phyloP scores from a whole-genome alignment of 257 asterid genomes.

The Leptodermis oblonga region DNA sequence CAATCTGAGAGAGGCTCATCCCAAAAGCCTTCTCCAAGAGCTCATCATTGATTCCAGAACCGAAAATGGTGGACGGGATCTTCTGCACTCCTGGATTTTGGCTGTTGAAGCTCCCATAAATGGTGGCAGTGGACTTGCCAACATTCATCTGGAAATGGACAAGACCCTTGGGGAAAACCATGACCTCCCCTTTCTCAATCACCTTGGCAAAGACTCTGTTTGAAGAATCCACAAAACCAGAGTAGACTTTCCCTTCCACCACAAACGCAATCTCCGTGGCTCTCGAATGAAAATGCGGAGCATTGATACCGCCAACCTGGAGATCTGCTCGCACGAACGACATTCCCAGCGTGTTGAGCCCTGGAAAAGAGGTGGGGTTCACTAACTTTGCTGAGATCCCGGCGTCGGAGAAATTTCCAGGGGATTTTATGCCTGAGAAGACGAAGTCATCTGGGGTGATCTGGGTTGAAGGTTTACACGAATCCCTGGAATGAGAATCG shows the following conservation, averaged over 20 bases:
- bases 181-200: conserved; percentile 52
- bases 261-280: conserved; percentile 53
- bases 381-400: conserved; percentile 41
- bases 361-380: conserved; percentile 37
- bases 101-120: conserved; percentile 48
- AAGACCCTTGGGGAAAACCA: conserved; percentile 55
- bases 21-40: conserved; percentile 61
- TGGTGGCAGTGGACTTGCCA: conserved; percentile 38
- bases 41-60: conserved; percentile 54
- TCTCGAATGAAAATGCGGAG: conserved; percentile 53
- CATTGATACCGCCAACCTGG: conserved; percentile 48
- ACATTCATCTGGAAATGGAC: conserved; percentile 67
- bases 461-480: conserved; percentile 38
- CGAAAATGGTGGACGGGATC: conserved; percentile 47
- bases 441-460: conserved; percentile 46
- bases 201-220: conserved; percentile 46
- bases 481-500: not conserved
- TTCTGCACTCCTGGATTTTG: conserved; percentile 51
- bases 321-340: conserved; percentile 50
- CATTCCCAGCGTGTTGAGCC: conserved; percentile 58
- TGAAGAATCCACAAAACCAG: conserved; percentile 48
- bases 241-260: conserved; percentile 42
- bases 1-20: conserved; percentile 37
- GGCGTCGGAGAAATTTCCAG: conserved; percentile 39
- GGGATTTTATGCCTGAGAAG: conserved; percentile 36